phyloP scores from a whole-genome alignment of 208 protist genomes.

The Crithidia bombi region DNA sequence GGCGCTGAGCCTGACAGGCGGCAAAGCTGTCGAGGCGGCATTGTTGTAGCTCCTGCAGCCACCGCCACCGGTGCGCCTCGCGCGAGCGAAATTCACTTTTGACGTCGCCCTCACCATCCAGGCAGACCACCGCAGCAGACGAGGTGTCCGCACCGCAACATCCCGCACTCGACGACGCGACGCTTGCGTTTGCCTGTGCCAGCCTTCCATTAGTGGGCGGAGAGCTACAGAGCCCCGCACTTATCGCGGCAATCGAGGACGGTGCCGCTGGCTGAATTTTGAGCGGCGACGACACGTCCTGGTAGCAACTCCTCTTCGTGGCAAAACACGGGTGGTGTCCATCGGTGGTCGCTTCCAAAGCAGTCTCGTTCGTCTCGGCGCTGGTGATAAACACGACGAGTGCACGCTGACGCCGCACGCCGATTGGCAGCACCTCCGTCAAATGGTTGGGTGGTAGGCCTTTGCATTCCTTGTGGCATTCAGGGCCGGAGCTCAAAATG shows the following conservation, averaged over 20 bases:
- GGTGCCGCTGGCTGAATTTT: not conserved
- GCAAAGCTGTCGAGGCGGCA: constrained; percentile 56
- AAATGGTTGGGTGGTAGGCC: constrained; percentile 61
- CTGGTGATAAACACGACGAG: constrained; percentile 29
- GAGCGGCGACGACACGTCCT: not conserved
- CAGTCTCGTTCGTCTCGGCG: not conserved
- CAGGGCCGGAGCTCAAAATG: constrained; percentile 35
- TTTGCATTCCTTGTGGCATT: constrained; percentile 65
- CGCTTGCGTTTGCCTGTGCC: not conserved
- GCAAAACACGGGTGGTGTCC: not conserved
- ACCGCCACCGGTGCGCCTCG: constrained; percentile 42
- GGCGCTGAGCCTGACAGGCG: constrained; percentile 66
- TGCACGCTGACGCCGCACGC: constrained; percentile 33
- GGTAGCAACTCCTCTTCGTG: not conserved
- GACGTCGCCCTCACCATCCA: constrained; percentile 58
- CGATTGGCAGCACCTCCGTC: constrained; percentile 52
- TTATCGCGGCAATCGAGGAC: not conserved
- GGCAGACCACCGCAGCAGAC: constrained; percentile 19
- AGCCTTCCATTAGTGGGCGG: not conserved
- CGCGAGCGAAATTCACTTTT: constrained; percentile 35
- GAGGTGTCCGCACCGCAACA: not conserved
- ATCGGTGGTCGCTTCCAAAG: no score
- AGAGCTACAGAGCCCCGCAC: no score
- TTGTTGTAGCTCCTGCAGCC: constrained; percentile 55
- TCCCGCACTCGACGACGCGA: not conserved